Base-by-base conservation (phyloP, 176 grass and related monocot species). In the Tillandsia leiboldiana region DNA sequence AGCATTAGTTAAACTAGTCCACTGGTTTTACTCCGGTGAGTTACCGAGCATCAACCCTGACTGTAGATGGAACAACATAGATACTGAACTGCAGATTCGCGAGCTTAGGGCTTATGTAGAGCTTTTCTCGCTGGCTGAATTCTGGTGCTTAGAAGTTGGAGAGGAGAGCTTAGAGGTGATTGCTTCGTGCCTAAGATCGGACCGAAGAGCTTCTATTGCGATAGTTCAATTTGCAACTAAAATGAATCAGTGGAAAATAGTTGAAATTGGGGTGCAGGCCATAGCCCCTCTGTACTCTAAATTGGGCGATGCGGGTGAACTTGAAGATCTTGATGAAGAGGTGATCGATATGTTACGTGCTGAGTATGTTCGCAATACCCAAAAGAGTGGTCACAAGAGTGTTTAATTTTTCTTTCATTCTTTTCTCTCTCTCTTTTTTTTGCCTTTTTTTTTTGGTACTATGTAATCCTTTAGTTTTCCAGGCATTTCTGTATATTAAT, bases 111-210 rank as follows among this genome's bases (percentile, higher is more conserved):
- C 86, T 0, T 89, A 92, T 1, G 80, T 73, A 5, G 93, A 92
- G 57, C 66, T 96, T 51, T 87, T 81, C 22, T 96, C 93, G 2
- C 71, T 96, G 26, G 65, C 88, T 8, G 86, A 92, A 51, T 92
- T 85, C 79, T 92, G 93, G 93, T 81, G 85, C 56, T 72, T 86
- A 49, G 83, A 96, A 4, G 51, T 96, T 12, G 83, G 79, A 73
- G 93, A 87, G 62, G 78, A 85, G 65, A 76, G 79, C 61, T 81
- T 83, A 2, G 28, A 56, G 27, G 79, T 12, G 4, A 72, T 79
- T 17, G 29, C 77, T 28, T 22, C 70, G 51, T 83, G 79, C 70
- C 65, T 96, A 66, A 75, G n/a, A 2, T 77, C 82, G 8, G 70
- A 51, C 76, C 64, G 50, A 20, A 66, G 9, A 23, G 71, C 74